Base-by-base conservation (phyloP, 768 basidiomycete species). In the Lepiota subincarnata region DNA sequence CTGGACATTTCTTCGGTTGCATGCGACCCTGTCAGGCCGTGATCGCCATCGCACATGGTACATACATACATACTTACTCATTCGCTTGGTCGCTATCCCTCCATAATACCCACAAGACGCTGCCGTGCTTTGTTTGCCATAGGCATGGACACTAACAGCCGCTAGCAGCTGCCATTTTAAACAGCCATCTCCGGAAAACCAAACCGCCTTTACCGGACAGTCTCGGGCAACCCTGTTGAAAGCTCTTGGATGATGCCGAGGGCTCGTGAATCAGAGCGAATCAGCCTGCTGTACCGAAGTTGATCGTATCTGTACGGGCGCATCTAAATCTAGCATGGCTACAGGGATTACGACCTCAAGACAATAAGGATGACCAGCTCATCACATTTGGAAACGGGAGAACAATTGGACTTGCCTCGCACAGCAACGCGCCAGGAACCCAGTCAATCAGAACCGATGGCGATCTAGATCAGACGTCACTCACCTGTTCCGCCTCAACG, bases 341-440 rank as follows among this genome's bases (percentile, higher is more conserved):
- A 22, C 52, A 39, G 52, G 39, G 46, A 5, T 54, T 47, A 41
- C 52, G 53, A 50, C 40, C 43, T 37, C 38, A 55, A 55, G 55
- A 54, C 53, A 54, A 54, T 54, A 54, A 54, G 53, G 45, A 48
- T 44, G 57, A 50, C 50, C 50, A 55, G 57, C 50, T 53, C 53
- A 55, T 50, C 40, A 55, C 50, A 11, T 47, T 40, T 53, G 48
- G 50, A 46, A 36, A 58, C 48, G 45, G 41, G 43, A 52, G 45
- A 55, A 58, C 57, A 58, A 58, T 58, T 58, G 55, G 44, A 31
- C 37, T 45, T 37, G 34, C 52, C 43, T 47, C 44, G 37, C 16
- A 48, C 53, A 41, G 53, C 53, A 47, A 54, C 45, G 45, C 45
- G 53, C 36, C 53, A 47, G 46, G 44, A 46, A 53, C 44, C 46